Evolutionary conservation across 2,329 filamentous ascomycete genomes (phyloP).

Genomic region (Sarocladiaceae sp.): DNA sequence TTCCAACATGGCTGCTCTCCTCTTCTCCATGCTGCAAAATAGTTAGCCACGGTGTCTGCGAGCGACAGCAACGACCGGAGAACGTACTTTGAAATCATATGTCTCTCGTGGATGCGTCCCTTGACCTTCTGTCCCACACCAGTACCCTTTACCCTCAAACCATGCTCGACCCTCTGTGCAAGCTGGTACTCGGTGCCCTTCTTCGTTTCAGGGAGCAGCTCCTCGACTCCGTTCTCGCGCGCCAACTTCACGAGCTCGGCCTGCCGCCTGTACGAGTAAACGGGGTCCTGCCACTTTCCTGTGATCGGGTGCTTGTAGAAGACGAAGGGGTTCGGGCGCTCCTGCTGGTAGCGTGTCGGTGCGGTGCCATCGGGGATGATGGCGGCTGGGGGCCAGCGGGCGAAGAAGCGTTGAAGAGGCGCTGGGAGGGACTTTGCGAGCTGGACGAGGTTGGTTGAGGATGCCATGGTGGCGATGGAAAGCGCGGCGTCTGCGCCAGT

Average conservation of each 20-base stretch:
- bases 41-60: constrained; percentile 23
- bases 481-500: constrained; percentile 15
- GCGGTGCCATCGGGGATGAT: constrained; percentile 44
- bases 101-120: constrained; percentile 90
- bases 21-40: constrained; percentile 68
- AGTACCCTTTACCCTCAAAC: constrained; percentile 84
- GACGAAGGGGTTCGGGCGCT: constrained; percentile 74
- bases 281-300: constrained; percentile 77
- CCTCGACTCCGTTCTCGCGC: constrained; percentile 70
- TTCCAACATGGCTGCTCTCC: constrained; percentile 85
- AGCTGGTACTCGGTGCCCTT: constrained; percentile 73
- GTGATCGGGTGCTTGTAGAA: constrained; percentile 74
- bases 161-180: constrained; percentile 69
- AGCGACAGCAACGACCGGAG: neutral
- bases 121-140: constrained; percentile 91
- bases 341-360: constrained; percentile 49
- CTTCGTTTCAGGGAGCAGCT: constrained; percentile 69
- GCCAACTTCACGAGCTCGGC: constrained; percentile 89
- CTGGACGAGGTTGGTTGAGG: constrained; percentile 39
- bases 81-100: constrained; percentile 68
- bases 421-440: constrained; percentile 71
- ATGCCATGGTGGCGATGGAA: constrained; percentile 25
- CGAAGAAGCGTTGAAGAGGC: constrained; percentile 81
- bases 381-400: constrained; percentile 74
- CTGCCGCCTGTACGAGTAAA: constrained; percentile 80